These are phyloP conservation scores for Chrysoporthe deuterocubensis DNA, from an alignment of 2,329 filamentous ascomycete genomes.

Conservation along the genomic window DNA sequence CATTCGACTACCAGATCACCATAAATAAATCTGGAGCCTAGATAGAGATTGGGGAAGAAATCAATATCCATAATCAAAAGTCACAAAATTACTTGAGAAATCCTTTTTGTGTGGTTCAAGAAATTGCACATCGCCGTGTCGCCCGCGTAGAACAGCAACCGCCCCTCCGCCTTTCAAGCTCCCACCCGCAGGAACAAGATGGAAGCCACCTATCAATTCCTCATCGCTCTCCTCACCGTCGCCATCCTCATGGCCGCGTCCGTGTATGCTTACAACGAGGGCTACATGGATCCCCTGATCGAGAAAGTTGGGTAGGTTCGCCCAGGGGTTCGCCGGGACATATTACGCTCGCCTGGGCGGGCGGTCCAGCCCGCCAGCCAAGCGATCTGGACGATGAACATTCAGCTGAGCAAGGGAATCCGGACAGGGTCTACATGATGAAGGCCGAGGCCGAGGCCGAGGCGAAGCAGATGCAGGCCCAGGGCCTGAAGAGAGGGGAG, in stretches of 20 bases:
- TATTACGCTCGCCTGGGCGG: neutral
- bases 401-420: constrained; percentile 1
- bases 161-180: no score
- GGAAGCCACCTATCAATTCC: constrained; percentile 29
- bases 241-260: constrained; percentile 37
- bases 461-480: constrained; percentile 43
- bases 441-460: constrained; percentile 47
- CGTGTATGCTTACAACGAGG: constrained; percentile 43
- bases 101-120: neutral
- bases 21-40: neutral
- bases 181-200: constrained; percentile 8
- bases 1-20: neutral
- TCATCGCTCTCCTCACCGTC: constrained; percentile 36
- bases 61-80: neutral
- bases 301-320: constrained; percentile 39
- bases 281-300: constrained; percentile 43
- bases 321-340: neutral
- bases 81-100: no score
- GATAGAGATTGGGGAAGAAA: neutral
- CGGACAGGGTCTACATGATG: constrained; percentile 38
- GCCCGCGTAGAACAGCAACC: no score
- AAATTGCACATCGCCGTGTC: neutral
- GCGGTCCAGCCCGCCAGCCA: neutral
- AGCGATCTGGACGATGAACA: neutral
- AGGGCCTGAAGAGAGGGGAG: constrained; percentile 44